Base-by-base conservation (phyloP, 2,329 filamentous ascomycete genomes). In the Paracoccidioides brasiliensis region DNA sequence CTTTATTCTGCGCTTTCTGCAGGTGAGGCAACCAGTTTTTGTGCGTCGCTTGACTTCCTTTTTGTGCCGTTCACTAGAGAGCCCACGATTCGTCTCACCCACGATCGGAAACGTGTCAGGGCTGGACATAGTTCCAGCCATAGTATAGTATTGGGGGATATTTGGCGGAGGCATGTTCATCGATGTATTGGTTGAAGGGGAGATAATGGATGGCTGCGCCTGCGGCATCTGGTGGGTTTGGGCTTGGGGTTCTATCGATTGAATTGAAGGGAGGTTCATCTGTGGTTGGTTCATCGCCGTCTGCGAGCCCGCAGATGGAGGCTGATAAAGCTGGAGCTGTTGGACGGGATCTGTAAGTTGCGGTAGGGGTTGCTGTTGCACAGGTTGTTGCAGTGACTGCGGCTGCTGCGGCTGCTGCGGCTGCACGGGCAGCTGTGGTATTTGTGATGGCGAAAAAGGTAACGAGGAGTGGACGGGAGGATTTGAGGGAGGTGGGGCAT, bases 31-130 rank as follows among this genome's bases (percentile, higher is more conserved):
- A n/a, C 83, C 83, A 1, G 83, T 86, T 72, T 86, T 86, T 56
- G 85, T 88, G 66, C 85, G 77, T 62, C 84, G 78, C 74, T 88
- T 88, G 68, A 88, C 86, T 71, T 88, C 84, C 72, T 86, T 83
- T 70, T 77, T 76, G 68, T 85, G 81, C 63, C 83, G 76, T 50
- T 79, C 80, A 57, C 81, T 79, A 28, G 79, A 80, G 68, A 84
- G 76, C 59, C 82, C 76, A 62, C 78, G 74, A 66, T 71, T 74
- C n/a, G 72, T 69, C 55, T 75, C 70, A 52, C 74, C 75, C 33
- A 68, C 76, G 61, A 71, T 76, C 72, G 69, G 74, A 68, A 67
- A 80, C 72, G 80, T 72, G 78, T 79, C 59, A 73, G 75, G 62
- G 38, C 62, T 66, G 22, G 64, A 65, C 5, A 69, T 64, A 60